Percentiles rank a stretch among this genome's conserved stretches.
Conservation (phyloP, 1,139 yeast species). For the Candida labiduridarum region DNA sequence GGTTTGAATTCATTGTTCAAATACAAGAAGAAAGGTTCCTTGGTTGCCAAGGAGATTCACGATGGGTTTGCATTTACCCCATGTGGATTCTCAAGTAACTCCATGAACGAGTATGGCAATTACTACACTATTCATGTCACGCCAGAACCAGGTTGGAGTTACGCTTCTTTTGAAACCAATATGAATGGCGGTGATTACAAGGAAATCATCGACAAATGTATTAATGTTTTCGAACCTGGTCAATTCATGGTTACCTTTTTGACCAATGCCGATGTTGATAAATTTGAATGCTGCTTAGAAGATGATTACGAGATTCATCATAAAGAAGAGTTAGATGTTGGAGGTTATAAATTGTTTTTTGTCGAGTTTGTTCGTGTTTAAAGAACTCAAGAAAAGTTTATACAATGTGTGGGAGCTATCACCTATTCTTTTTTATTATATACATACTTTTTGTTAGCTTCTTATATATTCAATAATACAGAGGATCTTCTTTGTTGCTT, state of each 20-base stretch:
- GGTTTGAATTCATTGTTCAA: constrained; percentile 63
- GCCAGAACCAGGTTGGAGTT: constrained; percentile 92
- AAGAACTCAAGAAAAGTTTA: background rate
- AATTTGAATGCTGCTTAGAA: constrained; percentile 6
- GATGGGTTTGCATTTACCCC: constrained; percentile 96
- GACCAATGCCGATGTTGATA: constrained; percentile 4
- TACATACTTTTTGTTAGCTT: background rate
- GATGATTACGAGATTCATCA: constrained; percentile 3
- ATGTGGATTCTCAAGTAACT: constrained; percentile 92
- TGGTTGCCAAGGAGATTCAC: constrained; percentile 39
- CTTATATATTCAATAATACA: background rate
- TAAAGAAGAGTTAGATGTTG: constrained; percentile 7
- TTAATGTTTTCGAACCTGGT: constrained; percentile 7
- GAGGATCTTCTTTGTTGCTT: background rate
- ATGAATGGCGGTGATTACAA: constrained; percentile 5
- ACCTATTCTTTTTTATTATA: background rate
- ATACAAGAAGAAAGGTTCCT: constrained; percentile 15
- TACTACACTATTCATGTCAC: constrained; percentile 94
- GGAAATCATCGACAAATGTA: constrained; percentile 6
- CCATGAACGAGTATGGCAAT: constrained; percentile 61
- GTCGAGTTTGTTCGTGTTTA: constrained; percentile 3
- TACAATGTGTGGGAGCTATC: background rate
- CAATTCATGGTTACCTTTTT: constrained; percentile 8
- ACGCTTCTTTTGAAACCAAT: constrained; percentile 94
- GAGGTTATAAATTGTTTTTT: constrained; percentile 5